Conservation (phyloP, 1,284 basidiomycete species). For the Sparassis latifolia region DNA sequence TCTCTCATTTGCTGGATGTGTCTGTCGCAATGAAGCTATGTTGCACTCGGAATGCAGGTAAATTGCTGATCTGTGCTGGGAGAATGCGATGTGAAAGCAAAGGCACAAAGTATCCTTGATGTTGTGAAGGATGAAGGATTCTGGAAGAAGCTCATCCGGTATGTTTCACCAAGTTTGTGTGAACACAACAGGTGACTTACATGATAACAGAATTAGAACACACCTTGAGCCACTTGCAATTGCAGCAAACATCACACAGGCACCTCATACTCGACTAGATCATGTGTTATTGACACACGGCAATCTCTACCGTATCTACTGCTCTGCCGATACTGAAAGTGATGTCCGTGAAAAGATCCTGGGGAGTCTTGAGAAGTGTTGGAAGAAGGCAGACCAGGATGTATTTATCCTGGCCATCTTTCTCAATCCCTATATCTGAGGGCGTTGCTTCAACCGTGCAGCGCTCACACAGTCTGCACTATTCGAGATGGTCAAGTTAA, state of each 20-base stretch:
- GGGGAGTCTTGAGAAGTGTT: neutral
- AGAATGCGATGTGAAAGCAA: slow-evolving; percentile 15
- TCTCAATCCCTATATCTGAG: neutral
- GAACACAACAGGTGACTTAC: neutral
- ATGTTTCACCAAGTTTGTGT: neutral
- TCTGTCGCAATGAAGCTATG: slow-evolving; percentile 11
- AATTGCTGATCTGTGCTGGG: slow-evolving; percentile 3
- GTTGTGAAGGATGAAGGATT: slow-evolving; percentile 19
- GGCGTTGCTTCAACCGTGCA: neutral
- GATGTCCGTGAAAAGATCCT: neutral
- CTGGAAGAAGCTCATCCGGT: slow-evolving; percentile 13
- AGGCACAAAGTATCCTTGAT: slow-evolving; percentile 22
- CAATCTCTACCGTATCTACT: slow-evolving; percentile 18
- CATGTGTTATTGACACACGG: slow-evolving; percentile 32
- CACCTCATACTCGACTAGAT: slow-evolving; percentile 28
- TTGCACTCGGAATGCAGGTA: slow-evolving; percentile 7
- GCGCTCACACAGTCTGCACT: neutral
- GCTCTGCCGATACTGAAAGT: neutral
- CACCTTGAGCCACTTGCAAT: slow-evolving; percentile 34
- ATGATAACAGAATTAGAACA: slow-evolving; percentile 8
- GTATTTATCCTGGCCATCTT: neutral
- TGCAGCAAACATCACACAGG: slow-evolving; percentile 32
- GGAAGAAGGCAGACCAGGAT: neutral
- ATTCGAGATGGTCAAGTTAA: neutral
- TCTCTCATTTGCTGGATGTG: slow-evolving; percentile 7